Percentiles rank a stretch among this genome's conserved stretches.
Conservation (phyloP, 441 rosid species). For the Daphne laureola region DNA sequence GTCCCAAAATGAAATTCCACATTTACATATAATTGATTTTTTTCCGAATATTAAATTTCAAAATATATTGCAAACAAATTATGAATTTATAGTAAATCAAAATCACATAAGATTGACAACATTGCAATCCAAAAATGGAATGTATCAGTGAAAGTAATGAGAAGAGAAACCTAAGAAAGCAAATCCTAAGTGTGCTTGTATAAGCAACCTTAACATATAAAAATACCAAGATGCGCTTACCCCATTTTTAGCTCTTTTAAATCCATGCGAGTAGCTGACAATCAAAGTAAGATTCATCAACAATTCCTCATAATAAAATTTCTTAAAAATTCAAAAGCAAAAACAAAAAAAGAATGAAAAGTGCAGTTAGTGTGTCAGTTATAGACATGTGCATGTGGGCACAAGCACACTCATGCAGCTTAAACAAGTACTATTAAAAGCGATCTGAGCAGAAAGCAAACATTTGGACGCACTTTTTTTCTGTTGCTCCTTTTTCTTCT, state of each 20-base stretch:
- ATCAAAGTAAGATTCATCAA: slow-evolving; percentile 26
- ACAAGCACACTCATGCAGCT: no score
- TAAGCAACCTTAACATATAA: no score
- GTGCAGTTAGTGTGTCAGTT: slow-evolving; percentile 4
- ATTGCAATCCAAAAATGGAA: no score
- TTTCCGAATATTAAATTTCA: no score
- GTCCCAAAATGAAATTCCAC: no score
- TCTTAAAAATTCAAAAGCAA: neutral
- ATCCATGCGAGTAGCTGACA: slow-evolving; percentile 69
- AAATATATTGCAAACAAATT: no score
- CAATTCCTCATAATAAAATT: slow-evolving; percentile 13
- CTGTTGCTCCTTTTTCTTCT: slow-evolving; percentile 79
- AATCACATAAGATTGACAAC: no score
- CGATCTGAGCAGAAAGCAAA: slow-evolving; percentile 22
- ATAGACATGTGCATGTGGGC: neutral
- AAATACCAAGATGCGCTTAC: slow-evolving; percentile 21
- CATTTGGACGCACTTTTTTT: slow-evolving; percentile 66
- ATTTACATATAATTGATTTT: no score
- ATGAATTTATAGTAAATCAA: no score
- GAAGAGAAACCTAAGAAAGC: no score
- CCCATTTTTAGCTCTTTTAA: slow-evolving; percentile 94
- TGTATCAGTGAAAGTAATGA: no score
- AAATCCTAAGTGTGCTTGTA: no score
- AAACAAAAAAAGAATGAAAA: slow-evolving; percentile 9
- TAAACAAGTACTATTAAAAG: neutral